Conservation (phyloP, 306 rosid species). For the Morella rubra region DNA sequence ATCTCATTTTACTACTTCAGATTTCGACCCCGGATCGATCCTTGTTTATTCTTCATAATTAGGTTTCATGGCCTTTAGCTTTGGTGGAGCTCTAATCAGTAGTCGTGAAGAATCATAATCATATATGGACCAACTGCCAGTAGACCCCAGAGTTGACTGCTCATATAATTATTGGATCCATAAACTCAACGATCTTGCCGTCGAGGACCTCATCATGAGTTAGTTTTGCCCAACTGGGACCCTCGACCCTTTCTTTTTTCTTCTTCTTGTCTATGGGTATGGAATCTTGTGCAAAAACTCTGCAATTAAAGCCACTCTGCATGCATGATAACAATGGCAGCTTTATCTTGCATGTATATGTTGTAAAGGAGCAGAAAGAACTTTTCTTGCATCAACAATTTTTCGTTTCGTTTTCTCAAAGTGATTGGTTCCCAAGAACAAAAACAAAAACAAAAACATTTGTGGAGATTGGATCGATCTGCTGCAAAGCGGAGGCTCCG, state of each 20-base stretch:
- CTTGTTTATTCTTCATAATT: not conserved
- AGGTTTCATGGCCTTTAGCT: slow-evolving; percentile 5
- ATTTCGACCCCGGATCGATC: not conserved
- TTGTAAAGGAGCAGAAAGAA: not conserved
- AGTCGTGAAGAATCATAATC: slow-evolving; percentile 26
- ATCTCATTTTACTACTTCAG: no score
- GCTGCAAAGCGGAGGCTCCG: no score
- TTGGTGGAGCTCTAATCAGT: slow-evolving; percentile 34
- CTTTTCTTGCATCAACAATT: not conserved
- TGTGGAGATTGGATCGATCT: not conserved
- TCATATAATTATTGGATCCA: slow-evolving; percentile 32
- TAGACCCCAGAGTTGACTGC: slow-evolving; percentile 44
- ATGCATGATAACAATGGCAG: no score
- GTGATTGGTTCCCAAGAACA: not conserved
- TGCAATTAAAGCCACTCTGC: no score
- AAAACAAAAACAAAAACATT: not conserved
- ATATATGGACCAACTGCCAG: slow-evolving; percentile 41
- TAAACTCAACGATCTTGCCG: slow-evolving; percentile 30
- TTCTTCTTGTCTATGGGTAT: not conserved
- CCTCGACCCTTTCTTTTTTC: not conserved
- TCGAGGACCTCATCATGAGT: slow-evolving; percentile 31
- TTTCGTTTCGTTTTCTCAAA: not conserved
- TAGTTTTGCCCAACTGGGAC: not conserved
- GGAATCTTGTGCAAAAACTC: no score
- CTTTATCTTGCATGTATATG: no score